A percentile compares a stretch with the other conserved stretches of the same genome.
Evolutionary conservation across 805 yeast genomes (phyloP).

Genomic region (Sugiyamaella qingdaonensis): DNA sequence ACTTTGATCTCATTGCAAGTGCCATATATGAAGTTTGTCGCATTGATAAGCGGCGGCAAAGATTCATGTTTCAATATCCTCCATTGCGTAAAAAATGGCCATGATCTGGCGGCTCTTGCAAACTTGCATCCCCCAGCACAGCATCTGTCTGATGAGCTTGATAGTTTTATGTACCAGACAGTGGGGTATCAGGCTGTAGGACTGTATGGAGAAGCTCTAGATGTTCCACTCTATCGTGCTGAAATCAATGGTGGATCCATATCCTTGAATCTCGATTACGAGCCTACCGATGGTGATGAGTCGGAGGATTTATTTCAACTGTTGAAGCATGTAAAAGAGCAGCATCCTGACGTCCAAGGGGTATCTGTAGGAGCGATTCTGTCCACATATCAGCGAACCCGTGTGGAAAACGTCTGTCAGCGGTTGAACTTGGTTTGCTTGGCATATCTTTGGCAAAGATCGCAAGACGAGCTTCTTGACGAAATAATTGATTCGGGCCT

Average conservation of each 20-base stretch:
- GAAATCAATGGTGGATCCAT: slow-evolving; percentile 59
- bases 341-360: slow-evolving; percentile 71
- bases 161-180: slow-evolving; percentile 96
- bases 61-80: slow-evolving; percentile 88
- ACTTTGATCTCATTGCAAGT: too few relatives aligned
- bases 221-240: slow-evolving; percentile 72
- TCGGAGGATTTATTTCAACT: slow-evolving; percentile 74
- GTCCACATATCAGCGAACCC: slow-evolving; percentile 89
- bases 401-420: slow-evolving; percentile 88
- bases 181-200: slow-evolving; percentile 83
- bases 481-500: slow-evolving; percentile 67
- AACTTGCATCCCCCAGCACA: slow-evolving; percentile 64
- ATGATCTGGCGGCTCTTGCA: slow-evolving; percentile 79
- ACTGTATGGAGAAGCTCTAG: slow-evolving; percentile 63
- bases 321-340: slow-evolving; percentile 42
- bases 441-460: slow-evolving; percentile 86
- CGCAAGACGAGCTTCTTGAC: slow-evolving; percentile 71
- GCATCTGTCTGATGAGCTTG: slow-evolving; percentile 60
- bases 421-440: slow-evolving; percentile 65
- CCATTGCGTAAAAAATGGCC: slow-evolving; percentile 83
- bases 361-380: slow-evolving; percentile 95
- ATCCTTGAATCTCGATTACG: slow-evolving; percentile 66
- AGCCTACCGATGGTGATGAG: slow-evolving; percentile 68
- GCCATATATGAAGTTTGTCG: slow-evolving; percentile 76
- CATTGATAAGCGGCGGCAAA: slow-evolving; percentile 91